Evolutionary conservation across 495 filamentous ascomycete genomes (phyloP), one percentile per base, ranked within the genome.

Genomic region (Symbiotaphrina buchneri): DNA sequence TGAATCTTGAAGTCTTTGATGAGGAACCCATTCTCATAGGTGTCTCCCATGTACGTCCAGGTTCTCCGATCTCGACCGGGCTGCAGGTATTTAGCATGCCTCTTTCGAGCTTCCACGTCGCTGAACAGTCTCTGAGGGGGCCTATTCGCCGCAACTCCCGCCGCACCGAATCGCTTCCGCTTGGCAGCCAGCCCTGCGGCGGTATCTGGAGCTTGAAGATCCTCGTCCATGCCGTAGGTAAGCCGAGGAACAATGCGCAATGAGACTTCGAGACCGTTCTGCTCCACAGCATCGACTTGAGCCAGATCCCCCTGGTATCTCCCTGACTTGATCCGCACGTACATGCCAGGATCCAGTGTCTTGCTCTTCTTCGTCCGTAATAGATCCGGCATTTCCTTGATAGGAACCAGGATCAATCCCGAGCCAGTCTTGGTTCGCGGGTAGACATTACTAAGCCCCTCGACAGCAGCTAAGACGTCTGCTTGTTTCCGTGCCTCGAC

Each of bases 361-460:
- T 82, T 75, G 0, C 70, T 81, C 54, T 91, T 93, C 18, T 65
- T 67, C 18, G 84, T 80, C 17, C 80, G 68, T n/a, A 99, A 54
- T 6, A 99, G 68, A 50, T 94, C 87, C 0, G 90, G 84, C 74
- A 93, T 90, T 51, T 99, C 90, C 48, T 84, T 84, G 41, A 95
- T 80, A n/a, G 84, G 80, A 26, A 95, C 78, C 21, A 93, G 51
- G 21, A 80, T 63, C 49, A 81, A 21, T n/a, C n/a, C n/a, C n/a
- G n/a, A n/a, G n/a, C n/a, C n/a, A 7, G 22, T 65, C 49, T 83
- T 87, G 17, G 68, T 71, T 28, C 78, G 61, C 11, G 80, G 75
- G 45, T 92, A 97, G 18, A 80, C 72, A 46, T 84, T 77, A 34
- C 73, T 67, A 39, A 95, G 65, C 6, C 73, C 79, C 28, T 93